Evolutionary conservation across 2,329 filamentous ascomycete genomes (phyloP), one percentile per base, ranked within the genome.

Genomic region (Talaromyces rugulosus): DNA sequence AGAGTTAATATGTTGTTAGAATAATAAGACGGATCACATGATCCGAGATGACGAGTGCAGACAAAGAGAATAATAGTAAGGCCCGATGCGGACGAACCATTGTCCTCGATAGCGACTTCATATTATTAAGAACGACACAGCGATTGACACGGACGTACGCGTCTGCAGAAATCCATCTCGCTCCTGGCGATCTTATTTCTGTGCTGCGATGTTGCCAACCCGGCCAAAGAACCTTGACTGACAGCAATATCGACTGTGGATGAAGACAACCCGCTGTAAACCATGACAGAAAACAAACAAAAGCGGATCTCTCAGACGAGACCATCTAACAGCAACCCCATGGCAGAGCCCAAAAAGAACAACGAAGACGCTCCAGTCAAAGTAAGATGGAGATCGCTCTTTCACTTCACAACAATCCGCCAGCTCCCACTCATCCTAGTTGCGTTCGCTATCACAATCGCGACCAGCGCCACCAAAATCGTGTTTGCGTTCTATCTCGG

Each of bases 401-500:
- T 96, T 72, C 78, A 79, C 50, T 96, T 96, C 73, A 90, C 88
- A 0, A 85, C 81, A n/a, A 80, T 74, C 66, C 76, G 78, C 16
- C 88, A 96, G 69, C 65, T 83, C 0, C 75, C 78, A 0, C 71
- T 84, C 4, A 73, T 94, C 0, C 54, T 79, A 11, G 69, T 80
- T 1, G 89, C 87, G 0, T 56, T 89, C 0, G 11, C 83, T 3
- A 77, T 85, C 1, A 84, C 90, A 0, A 71, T 86, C 4, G 67
- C 85, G 1, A 82, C 86, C 8, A 90, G 89, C 1, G 81, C 84
- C 0, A 78, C 88, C 12, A 84, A 86, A 59, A 89, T 91, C 0
- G 77, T 82, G 1, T 82, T 90, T 30, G 85, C 91, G 3, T 79
- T 92, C 31, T 74, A 96, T 1, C 84, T 93, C 1, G 93, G 93